Base-by-base conservation (phyloP, 768 basidiomycete species). In the Leccinum boreale region DNA sequence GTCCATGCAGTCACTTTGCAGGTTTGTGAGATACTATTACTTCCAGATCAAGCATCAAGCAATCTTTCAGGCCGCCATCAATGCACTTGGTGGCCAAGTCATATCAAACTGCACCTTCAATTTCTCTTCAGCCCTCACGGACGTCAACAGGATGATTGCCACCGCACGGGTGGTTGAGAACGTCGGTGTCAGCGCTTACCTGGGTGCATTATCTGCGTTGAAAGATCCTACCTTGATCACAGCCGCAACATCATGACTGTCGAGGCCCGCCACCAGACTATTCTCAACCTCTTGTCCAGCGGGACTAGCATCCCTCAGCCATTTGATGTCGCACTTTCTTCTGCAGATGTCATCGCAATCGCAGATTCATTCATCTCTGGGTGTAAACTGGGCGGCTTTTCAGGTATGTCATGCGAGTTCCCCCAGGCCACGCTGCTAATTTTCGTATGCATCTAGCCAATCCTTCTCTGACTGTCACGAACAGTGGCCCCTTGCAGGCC, bases 251-350 rank as follows among this genome's bases (percentile, higher is more conserved):
- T 92, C 67, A 65, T 89, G 70, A 86, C 90, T 28, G 78, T 90
- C 49, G 92, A 94, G 67, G 86, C 90, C n/a, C 86, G 92, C 49
- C 92, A 94, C 65, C 85, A 88, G 69, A 85, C 87, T 1, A 72
- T 93, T 45, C 79, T 92, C 52, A 92, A 93, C 75, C 65, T 91
- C 59, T 64, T 94, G 53, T 80, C 80, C 46, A 78, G 80, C 15
- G 73, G 71, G 58, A 78, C 78, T 4, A 77, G 85, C 17, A 83
- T 89, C 55, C 85, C 90, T 5, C 70, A 79, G 46, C 77, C 87
- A 1, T 93, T 92, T 67, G 92, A 94, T 68, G 75, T 92, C 24
- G 77, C 85, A 7, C 75, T 94, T n/a, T 75, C 74, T 12, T 89
- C 90, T 11, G 73, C 73, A 36, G 87, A 92, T 68, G 83, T 91